These are phyloP conservation scores for Bryoerythrophyllum caledonicum DNA, from an alignment of 225 moss, liverwort and hornwort species.

Conservation along the genomic window DNA sequence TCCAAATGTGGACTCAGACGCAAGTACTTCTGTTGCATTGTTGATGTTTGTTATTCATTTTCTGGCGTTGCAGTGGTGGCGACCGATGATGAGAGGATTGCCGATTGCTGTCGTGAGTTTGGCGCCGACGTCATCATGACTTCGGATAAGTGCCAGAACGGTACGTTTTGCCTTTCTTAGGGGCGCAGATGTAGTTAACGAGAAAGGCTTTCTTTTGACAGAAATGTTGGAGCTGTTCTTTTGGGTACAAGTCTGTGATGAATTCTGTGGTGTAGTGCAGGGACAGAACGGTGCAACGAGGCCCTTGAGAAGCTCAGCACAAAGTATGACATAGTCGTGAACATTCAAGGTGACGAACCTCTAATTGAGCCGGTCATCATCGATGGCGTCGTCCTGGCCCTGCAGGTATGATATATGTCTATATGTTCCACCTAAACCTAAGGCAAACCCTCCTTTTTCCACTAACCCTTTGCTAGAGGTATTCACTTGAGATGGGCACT, in stretches of 20 bases:
- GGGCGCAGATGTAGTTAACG: not conserved
- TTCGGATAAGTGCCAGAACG: slow-evolving; percentile 76
- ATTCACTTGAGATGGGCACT: too few species aligned
- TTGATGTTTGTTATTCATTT: not conserved
- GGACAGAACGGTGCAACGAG: slow-evolving; percentile 93
- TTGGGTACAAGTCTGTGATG: slow-evolving; percentile 15
- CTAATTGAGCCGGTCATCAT: slow-evolving; percentile 92
- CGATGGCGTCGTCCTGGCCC: slow-evolving; percentile 84
- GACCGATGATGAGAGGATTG: slow-evolving; percentile 94
- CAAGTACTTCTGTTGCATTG: slow-evolving; percentile 18
- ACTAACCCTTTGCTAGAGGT: too few species aligned
- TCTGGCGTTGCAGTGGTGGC: slow-evolving; percentile 75
- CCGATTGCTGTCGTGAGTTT: slow-evolving; percentile 79
- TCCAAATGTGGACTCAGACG: not conserved
- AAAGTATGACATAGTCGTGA: slow-evolving; percentile 78
- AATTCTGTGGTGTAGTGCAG: slow-evolving; percentile 44
- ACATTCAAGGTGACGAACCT: slow-evolving; percentile 98
- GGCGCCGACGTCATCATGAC: slow-evolving; percentile 93
- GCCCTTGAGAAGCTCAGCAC: slow-evolving; percentile 54
- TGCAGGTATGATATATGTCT: slow-evolving; percentile 61
- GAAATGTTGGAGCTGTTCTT: not conserved
- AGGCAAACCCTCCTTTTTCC: too few species aligned
- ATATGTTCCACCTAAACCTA: not conserved
- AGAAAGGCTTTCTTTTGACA: not conserved
- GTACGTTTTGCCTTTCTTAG: slow-evolving; percentile 31